Conservation (phyloP, 306 rosid species). For the Cercis canadensis region DNA sequence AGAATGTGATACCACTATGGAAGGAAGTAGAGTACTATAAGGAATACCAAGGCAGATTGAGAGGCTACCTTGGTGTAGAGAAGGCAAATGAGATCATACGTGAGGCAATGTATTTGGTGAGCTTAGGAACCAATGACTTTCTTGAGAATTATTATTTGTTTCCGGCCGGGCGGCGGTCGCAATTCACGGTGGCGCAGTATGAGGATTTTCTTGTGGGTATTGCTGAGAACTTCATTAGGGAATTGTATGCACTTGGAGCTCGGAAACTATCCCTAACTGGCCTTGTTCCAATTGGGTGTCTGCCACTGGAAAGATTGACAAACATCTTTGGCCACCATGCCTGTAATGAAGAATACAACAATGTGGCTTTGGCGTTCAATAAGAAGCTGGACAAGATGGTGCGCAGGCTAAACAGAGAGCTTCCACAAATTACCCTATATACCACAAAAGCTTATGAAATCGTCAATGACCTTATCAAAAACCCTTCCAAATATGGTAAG, state of each 20-base stretch:
- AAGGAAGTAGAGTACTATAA: constrained; percentile 49
- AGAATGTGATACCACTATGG: constrained; percentile 62
- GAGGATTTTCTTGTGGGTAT: constrained; percentile 41
- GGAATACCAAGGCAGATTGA: constrained; percentile 49
- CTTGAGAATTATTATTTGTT: constrained; percentile 41
- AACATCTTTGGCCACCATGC: constrained; percentile 26
- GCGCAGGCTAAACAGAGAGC: constrained; percentile 34
- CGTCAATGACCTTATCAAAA: constrained; percentile 21
- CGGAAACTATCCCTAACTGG: constrained; percentile 44
- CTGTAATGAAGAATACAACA: constrained; percentile 46
- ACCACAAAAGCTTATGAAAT: constrained; percentile 32
- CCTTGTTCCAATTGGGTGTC: constrained; percentile 43
- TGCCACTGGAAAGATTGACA: constrained; percentile 44
- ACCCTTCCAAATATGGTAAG: constrained; percentile 47
- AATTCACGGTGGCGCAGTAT: constrained; percentile 43
- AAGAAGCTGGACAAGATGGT: constrained; percentile 33
- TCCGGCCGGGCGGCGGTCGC: constrained; percentile 32
- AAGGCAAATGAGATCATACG: constrained; percentile 40
- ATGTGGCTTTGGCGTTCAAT: constrained; percentile 42
- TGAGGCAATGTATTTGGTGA: constrained; percentile 48
- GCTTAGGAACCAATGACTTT: constrained; percentile 59
- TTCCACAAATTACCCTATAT: constrained; percentile 20
- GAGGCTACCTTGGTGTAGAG: constrained; percentile 36
- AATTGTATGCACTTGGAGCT: constrained; percentile 44
- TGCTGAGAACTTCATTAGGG: constrained; percentile 35